These are phyloP conservation scores for Coccomyxa subellipsoidea DNA, from an alignment of 163 green algal genomes.

Conservation along the genomic window DNA sequence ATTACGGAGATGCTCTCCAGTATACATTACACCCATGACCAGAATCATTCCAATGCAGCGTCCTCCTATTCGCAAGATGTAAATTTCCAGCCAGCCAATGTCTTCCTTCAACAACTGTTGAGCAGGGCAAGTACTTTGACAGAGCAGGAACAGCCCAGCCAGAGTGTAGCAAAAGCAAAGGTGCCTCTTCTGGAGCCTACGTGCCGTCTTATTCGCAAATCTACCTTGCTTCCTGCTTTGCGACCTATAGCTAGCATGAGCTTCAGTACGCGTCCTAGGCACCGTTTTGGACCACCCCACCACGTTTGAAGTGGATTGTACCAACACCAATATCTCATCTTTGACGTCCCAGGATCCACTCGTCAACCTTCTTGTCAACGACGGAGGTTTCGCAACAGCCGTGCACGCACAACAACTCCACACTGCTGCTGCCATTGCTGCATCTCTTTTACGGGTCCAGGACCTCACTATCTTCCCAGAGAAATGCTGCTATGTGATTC, in stretches of 20 bases:
- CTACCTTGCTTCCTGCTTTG: too few species aligned
- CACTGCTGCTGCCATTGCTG: not conserved
- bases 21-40: not conserved
- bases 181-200: not conserved
- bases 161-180: not conserved
- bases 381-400: conserved; percentile 8
- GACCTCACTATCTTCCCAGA: not conserved
- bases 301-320: not conserved
- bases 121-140: not conserved
- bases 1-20: not conserved
- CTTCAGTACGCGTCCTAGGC: too few species aligned
- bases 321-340: not conserved
- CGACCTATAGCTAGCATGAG: too few species aligned
- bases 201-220: too few species aligned
- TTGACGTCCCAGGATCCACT: not conserved
- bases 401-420: conserved; percentile 8
- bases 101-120: not conserved
- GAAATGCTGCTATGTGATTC: too few species aligned
- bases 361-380: not conserved
- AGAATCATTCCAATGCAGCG: not conserved
- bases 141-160: not conserved
- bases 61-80: not conserved
- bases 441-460: not conserved
- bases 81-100: not conserved
- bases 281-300: too few species aligned